These are phyloP conservation scores for Hymenotorrendiella dingleyae DNA, from an alignment of 2,329 filamentous ascomycete genomes.

Conservation along the genomic window DNA sequence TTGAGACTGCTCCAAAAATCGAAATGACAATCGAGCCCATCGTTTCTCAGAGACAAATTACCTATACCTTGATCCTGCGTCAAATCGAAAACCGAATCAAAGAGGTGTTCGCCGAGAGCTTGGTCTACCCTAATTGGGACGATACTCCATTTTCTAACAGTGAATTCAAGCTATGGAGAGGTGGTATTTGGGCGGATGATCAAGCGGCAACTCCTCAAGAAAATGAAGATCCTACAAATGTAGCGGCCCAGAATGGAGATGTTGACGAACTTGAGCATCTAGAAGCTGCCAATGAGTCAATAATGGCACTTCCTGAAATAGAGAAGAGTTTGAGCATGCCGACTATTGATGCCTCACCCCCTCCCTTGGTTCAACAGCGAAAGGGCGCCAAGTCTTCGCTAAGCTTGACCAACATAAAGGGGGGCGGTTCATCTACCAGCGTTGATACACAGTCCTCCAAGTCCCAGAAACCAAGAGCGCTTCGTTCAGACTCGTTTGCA, in stretches of 20 bases:
- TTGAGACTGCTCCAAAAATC: slow-evolving; percentile 89
- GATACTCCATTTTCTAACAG: slow-evolving; percentile 89
- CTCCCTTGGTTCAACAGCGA: slow-evolving; percentile 45
- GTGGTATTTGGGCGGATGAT: slow-evolving; percentile 70
- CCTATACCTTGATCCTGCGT: slow-evolving; percentile 83
- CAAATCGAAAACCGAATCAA: slow-evolving; percentile 94
- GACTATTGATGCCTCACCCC: slow-evolving; percentile 34
- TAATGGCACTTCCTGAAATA: slow-evolving; percentile 36
- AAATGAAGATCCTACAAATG: slow-evolving; percentile 34
- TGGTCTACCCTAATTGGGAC: slow-evolving; percentile 94
- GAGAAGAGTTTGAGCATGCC: slow-evolving; percentile 51
- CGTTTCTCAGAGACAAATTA: slow-evolving; percentile 91
- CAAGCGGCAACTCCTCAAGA: slow-evolving; percentile 37
- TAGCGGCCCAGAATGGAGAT: slow-evolving; percentile 40
- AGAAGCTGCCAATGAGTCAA: slow-evolving; percentile 34
- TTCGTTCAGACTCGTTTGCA: slow-evolving; percentile 58
- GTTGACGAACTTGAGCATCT: slow-evolving; percentile 35
- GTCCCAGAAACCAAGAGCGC: slow-evolving; percentile 44
- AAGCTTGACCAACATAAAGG: slow-evolving; percentile 22
- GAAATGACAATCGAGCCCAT: slow-evolving; percentile 94
- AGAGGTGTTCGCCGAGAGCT: slow-evolving; percentile 84
- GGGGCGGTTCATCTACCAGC: slow-evolving; percentile 42
- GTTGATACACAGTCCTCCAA: slow-evolving; percentile 39
- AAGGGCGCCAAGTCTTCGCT: slow-evolving; percentile 33
- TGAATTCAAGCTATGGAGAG: slow-evolving; percentile 68